phyloP scores from a whole-genome alignment of 805 yeast genomes.

The Suhomyces sp. region DNA sequence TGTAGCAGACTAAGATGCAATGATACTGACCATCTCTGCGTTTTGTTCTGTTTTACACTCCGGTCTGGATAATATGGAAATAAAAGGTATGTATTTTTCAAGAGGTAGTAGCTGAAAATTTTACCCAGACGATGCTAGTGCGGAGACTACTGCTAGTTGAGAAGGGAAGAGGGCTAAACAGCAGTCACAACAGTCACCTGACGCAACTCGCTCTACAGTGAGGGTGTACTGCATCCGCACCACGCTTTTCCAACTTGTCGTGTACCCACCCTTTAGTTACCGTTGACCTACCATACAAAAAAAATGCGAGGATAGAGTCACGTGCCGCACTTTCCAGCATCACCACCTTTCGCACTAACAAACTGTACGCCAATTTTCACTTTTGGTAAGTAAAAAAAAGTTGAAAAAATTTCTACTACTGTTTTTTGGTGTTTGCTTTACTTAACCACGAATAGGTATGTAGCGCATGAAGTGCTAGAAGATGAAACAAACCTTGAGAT shows the following conservation, averaged over 20 bases:
- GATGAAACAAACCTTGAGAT: too few species aligned
- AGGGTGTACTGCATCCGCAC: not conserved
- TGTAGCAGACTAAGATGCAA: too few species aligned
- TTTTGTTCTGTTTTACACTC: conserved; percentile 70
- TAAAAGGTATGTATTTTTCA: conserved; percentile 3
- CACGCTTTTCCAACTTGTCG: too few species aligned
- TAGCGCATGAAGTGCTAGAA: conserved; percentile 2
- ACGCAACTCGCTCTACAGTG: not conserved
- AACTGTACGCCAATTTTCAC: conserved; percentile 8
- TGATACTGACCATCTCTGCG: conserved; percentile 98
- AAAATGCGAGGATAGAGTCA: not conserved
- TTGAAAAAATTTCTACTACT: conserved; percentile 11
- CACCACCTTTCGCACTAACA: too few species aligned
- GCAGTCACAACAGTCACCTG: conserved; percentile 9
- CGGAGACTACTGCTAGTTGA: conserved; percentile 2
- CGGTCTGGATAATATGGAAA: conserved; percentile 59
- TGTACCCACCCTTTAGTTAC: too few species aligned
- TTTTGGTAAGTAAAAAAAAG: conserved; percentile 9
- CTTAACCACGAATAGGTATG: conserved; percentile 19
- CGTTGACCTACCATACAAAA: too few species aligned
- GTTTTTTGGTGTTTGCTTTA: conserved; percentile 8
- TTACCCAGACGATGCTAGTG: conserved; percentile 5
- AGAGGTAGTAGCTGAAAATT: conserved; percentile 4
- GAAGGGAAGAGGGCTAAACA: conserved; percentile 2
- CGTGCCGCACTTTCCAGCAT: conserved; percentile 2